phyloP scores from a whole-genome alignment of 805 yeast species.

The Hanseniaspora taiwanica region DNA sequence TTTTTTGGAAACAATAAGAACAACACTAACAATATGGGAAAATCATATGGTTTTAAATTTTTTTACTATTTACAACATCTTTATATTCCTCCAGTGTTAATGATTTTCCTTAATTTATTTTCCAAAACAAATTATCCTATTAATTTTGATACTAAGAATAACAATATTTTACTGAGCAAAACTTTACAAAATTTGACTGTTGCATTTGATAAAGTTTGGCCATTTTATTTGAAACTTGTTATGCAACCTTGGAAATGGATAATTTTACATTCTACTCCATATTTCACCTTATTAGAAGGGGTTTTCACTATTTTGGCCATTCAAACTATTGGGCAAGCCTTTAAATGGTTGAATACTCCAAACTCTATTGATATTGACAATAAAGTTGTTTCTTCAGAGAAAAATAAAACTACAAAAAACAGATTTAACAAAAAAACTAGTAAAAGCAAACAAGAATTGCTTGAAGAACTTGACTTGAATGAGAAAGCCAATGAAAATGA shows the following conservation, averaged over 20 bases:
- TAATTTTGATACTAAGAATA: background rate
- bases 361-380: too few relatives aligned
- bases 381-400: too few relatives aligned
- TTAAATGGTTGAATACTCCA: conserved; percentile 39
- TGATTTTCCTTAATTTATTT: conserved; percentile 36
- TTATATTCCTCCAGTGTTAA: conserved; percentile 66
- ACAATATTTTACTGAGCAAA: background rate
- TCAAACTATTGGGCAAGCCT: conserved; percentile 80
- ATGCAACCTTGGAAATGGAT: conserved; percentile 60
- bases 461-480: too few relatives aligned
- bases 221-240: conserved; percentile 21
- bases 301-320: conserved; percentile 84
- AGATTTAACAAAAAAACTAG: too few relatives aligned
- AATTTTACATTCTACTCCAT: conserved; percentile 71
- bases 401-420: too few relatives aligned
- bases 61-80: conserved; percentile 74
- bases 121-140: background rate
- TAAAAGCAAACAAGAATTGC: too few relatives aligned
- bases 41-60: conserved; percentile 21
- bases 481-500: too few relatives aligned
- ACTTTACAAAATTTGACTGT: background rate
- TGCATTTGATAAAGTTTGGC: conserved; percentile 3
- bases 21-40: conserved; percentile 12
- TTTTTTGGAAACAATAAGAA: conserved; percentile 14
- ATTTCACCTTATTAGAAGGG: conserved; percentile 84